phyloP scores from a whole-genome alignment of 345 rosid genomes.

The Hibiscus mutabilis region DNA sequence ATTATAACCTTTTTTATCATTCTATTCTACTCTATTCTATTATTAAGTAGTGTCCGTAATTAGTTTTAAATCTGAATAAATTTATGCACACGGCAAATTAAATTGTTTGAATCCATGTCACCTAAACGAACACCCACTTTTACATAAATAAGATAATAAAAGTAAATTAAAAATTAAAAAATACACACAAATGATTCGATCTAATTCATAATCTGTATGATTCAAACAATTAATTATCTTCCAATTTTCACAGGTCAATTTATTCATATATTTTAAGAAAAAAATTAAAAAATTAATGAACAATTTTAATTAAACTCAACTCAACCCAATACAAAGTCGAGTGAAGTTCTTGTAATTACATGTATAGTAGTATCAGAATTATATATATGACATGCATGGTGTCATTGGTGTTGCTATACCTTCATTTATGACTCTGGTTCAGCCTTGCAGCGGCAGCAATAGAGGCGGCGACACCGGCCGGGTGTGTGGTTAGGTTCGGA shows the following conservation, averaged over 20 bases:
- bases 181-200: no score
- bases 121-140: no score
- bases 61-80: no score
- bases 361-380: not conserved
- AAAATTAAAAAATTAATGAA: not conserved
- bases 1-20: no score
- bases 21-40: no score
- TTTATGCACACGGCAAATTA: no score
- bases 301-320: not conserved
- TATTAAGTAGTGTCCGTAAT: no score
- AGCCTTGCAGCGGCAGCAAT: constrained; percentile 76
- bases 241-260: not conserved
- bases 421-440: constrained; percentile 31
- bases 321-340: not conserved
- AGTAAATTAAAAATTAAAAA: no score
- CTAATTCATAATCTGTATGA: no score
- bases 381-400: not conserved
- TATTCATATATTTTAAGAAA: not conserved
- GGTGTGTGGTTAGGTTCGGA: constrained; percentile 61
- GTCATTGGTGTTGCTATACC: not conserved
- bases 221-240: not conserved
- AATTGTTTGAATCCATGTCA: no score
- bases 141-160: no score
- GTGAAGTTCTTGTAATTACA: not conserved
- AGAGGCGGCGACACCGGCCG: constrained; percentile 71